Conservation (phyloP, 352 stramenopile species). For the Globisporangium rhizosaccharum region DNA sequence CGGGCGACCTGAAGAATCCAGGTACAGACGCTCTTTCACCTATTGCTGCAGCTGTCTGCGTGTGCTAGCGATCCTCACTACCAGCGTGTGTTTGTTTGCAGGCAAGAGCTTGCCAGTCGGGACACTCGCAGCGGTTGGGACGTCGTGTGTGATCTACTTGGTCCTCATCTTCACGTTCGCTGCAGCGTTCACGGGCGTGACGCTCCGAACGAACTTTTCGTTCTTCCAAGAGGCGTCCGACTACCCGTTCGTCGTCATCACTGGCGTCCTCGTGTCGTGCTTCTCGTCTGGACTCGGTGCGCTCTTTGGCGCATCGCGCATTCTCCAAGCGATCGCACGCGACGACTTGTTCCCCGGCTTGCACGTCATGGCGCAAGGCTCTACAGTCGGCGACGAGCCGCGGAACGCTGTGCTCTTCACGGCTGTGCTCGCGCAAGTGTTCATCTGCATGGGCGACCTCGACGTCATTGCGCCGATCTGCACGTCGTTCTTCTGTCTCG, state of each 20-base stretch:
- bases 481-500: slow-evolving; percentile 79
- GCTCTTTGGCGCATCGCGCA: slow-evolving; percentile 65
- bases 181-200: slow-evolving; percentile 40
- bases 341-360: slow-evolving; percentile 58
- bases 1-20: slow-evolving; percentile 67
- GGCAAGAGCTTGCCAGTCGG: slow-evolving; percentile 59
- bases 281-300: slow-evolving; percentile 64
- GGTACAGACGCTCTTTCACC: slow-evolving; percentile 16
- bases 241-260: slow-evolving; percentile 51
- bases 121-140: slow-evolving; percentile 54
- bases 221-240: slow-evolving; percentile 69
- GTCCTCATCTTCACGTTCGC: slow-evolving; percentile 70
- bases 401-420: slow-evolving; percentile 68
- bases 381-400: slow-evolving; percentile 58
- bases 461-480: slow-evolving; percentile 76
- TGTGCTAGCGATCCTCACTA: too few species aligned
- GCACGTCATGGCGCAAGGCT: slow-evolving; percentile 42
- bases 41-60: not conserved
- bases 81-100: slow-evolving; percentile 1
- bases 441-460: slow-evolving; percentile 71
- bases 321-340: slow-evolving; percentile 72
- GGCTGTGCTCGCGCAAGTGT: slow-evolving; percentile 46
- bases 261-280: slow-evolving; percentile 58
- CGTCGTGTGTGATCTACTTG: slow-evolving; percentile 62
- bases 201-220: slow-evolving; percentile 63